Conservation (phyloP, 352 stramenopile genomes). For the Blastocystis sp. region DNA sequence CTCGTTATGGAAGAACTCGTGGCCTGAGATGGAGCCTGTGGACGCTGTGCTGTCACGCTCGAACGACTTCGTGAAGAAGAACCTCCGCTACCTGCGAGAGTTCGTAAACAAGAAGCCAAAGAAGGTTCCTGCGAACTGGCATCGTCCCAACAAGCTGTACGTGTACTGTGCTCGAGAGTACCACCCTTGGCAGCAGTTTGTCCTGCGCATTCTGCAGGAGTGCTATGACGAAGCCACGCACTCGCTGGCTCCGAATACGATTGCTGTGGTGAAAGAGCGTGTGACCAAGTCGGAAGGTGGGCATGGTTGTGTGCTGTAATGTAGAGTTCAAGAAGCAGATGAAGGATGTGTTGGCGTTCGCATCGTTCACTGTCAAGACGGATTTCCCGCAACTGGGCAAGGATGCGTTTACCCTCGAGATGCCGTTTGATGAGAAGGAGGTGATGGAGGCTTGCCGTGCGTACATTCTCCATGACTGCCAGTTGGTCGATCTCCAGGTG, state of each 20-base stretch:
- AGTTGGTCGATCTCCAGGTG: conserved; percentile 35
- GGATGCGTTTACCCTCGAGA: conserved; percentile 59
- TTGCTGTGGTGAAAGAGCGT: conserved; percentile 45
- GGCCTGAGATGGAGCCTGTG: conserved; percentile 2
- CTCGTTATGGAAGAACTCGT: conserved; percentile 73
- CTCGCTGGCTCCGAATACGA: conserved; percentile 4
- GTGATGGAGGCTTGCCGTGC: conserved; percentile 33
- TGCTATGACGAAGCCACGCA: conserved; percentile 11
- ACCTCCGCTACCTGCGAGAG: conserved; percentile 15
- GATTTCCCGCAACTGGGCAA: conserved; percentile 59
- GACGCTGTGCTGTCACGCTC: conserved; percentile 44
- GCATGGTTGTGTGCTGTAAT: not conserved
- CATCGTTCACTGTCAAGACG: conserved; percentile 60
- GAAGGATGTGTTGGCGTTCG: conserved; percentile 59
- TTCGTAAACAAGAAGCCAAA: conserved; percentile 59
- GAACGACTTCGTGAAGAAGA: conserved; percentile 56
- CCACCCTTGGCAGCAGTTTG: conserved; percentile 59
- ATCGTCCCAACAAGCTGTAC: conserved; percentile 46
- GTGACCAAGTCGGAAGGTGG: conserved; percentile 8
- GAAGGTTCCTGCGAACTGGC: conserved; percentile 13
- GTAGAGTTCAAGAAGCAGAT: conserved; percentile 61
- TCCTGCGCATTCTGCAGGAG: conserved; percentile 35
- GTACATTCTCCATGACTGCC: conserved; percentile 45
- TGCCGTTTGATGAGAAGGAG: conserved; percentile 58
- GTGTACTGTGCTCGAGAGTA: conserved; percentile 59